phyloP scores from a whole-genome alignment of 1,284 basidiomycete genomes.

The Singerocomus rubriflavus region DNA sequence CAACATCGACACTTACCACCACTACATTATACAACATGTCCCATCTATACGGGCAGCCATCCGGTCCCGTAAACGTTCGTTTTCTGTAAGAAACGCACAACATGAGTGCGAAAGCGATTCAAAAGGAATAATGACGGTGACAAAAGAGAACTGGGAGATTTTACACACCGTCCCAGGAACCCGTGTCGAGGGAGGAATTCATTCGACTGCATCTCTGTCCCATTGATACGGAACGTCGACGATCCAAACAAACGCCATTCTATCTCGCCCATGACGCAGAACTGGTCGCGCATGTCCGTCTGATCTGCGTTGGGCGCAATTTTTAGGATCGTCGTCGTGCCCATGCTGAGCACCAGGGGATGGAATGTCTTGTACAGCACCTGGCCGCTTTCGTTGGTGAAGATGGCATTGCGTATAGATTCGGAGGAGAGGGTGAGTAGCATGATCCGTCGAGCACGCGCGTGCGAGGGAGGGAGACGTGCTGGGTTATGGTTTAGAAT shows the following conservation, averaged over 20 bases:
- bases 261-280: conserved; percentile 18
- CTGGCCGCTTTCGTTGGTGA: conserved; percentile 19
- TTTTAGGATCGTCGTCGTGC: conserved; percentile 20
- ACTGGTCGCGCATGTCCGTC: conserved; percentile 21
- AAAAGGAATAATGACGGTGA: too few species aligned
- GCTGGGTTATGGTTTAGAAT: neutral
- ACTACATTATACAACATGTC: too few species aligned
- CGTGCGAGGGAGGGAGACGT: too few species aligned
- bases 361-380: conserved; percentile 19
- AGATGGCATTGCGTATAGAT: conserved; percentile 11
- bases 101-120: too few species aligned
- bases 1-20: too few species aligned
- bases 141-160: neutral
- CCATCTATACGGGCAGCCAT: too few species aligned
- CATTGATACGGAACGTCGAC: conserved; percentile 17
- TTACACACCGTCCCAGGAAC: conserved; percentile 12
- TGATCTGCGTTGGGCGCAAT: conserved; percentile 16
- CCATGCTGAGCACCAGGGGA: conserved; percentile 7
- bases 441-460: neutral
- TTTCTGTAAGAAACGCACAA: too few species aligned
- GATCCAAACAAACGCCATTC: conserved; percentile 20
- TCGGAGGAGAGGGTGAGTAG: conserved; percentile 16
- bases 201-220: conserved; percentile 11
- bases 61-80: too few species aligned
- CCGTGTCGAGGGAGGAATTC: conserved; percentile 15